Evolutionary conservation across 192 early-diverging fungal species (phyloP).

Genomic region (Dispira simplex): DNA sequence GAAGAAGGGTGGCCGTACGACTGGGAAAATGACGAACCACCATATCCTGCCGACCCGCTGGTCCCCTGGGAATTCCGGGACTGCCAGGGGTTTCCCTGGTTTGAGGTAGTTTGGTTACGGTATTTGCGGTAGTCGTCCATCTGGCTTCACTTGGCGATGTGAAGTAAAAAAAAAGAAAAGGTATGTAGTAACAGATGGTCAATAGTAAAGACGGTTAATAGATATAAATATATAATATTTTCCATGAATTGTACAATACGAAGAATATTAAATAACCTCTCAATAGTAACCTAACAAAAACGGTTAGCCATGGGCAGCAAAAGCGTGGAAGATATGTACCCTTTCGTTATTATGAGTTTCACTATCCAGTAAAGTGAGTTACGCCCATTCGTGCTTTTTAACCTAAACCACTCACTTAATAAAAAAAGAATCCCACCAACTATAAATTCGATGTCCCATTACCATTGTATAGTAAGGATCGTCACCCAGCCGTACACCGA

Average conservation of each 20-base stretch:
- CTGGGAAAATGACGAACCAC: background rate
- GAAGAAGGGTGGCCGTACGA: background rate
- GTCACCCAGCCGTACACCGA: no score
- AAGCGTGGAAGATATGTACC: no score
- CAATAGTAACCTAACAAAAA: background rate
- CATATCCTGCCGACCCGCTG: background rate
- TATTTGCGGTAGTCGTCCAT: conserved; percentile 7
- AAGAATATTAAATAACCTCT: background rate
- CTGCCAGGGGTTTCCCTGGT: conserved; percentile 1
- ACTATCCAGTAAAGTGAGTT: no score
- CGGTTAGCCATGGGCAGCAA: no score
- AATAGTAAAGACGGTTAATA: no score
- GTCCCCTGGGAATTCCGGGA: background rate
- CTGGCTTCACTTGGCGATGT: background rate
- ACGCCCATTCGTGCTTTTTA: no score
- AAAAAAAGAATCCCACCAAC: no score
- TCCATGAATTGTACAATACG: background rate
- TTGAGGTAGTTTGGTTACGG: background rate
- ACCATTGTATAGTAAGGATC: no score
- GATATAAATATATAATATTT: background rate
- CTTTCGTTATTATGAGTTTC: no score
- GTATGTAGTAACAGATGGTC: background rate
- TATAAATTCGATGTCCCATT: no score
- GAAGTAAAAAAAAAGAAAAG: background rate
- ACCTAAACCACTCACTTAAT: no score